These are phyloP conservation scores for Penicillium daleae DNA, from an alignment of 495 filamentous ascomycete species.

Conservation along the genomic window DNA sequence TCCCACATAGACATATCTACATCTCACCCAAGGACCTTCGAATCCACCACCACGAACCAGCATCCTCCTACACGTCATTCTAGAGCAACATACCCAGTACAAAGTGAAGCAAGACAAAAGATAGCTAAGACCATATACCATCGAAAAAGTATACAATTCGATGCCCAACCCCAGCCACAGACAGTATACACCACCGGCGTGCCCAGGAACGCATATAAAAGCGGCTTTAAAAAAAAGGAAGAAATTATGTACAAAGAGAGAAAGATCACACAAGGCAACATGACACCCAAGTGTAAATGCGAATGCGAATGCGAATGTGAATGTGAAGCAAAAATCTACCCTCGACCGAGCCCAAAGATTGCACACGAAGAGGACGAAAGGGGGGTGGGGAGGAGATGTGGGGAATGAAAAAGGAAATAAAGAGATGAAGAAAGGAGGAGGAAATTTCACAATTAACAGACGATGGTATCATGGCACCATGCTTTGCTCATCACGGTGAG, in stretches of 20 bases:
- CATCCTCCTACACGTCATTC: not conserved
- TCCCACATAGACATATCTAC: not conserved
- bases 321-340: slow-evolving; percentile 27
- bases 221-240: slow-evolving; percentile 9
- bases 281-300: not conserved
- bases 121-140: not conserved
- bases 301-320: not conserved
- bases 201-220: slow-evolving; percentile 14
- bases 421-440: slow-evolving; percentile 7
- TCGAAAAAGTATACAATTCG: slow-evolving; percentile 3
- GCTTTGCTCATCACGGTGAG: slow-evolving; percentile 35
- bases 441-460: slow-evolving; percentile 15
- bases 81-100: not conserved
- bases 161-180: not conserved
- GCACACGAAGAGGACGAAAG: slow-evolving; percentile 17
- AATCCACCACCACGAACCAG: not conserved
- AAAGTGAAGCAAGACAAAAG: not conserved
- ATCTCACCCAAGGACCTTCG: not conserved
- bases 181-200: slow-evolving; percentile 13
- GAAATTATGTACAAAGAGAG: slow-evolving; percentile 38
- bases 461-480: slow-evolving; percentile 39
- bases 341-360: slow-evolving; percentile 23
- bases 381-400: not conserved
- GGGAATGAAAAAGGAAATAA: not conserved
- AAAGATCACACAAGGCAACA: slow-evolving; percentile 7